Conservation (phyloP, 805 yeast species). For the Myxozyma monticola region DNA sequence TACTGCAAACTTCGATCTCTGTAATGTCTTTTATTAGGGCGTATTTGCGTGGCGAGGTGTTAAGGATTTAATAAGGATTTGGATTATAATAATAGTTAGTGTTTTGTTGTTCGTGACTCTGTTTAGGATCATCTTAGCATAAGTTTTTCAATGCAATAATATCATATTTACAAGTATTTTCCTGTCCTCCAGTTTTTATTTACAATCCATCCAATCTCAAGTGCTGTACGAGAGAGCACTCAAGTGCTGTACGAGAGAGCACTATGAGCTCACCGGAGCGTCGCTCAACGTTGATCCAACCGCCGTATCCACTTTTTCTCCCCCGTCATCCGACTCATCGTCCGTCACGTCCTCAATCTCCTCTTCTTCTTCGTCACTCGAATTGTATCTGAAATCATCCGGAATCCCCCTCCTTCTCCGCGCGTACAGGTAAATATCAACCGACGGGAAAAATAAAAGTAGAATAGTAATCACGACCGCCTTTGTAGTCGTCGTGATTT, state of each 20-base stretch:
- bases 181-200: not conserved
- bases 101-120: not conserved
- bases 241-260: no score
- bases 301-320: not conserved
- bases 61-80: no score
- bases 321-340: not conserved
- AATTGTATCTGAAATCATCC: constrained; percentile 10
- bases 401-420: constrained; percentile 19
- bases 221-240: no score
- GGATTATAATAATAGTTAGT: not conserved
- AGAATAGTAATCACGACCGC: constrained; percentile 7
- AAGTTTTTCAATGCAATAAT: not conserved
- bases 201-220: no score
- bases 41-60: not conserved
- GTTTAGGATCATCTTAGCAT: not conserved
- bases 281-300: not conserved
- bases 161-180: not conserved
- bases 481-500: constrained; percentile 7
- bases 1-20: not conserved
- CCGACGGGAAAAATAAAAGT: constrained; percentile 15
- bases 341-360: constrained; percentile 3
- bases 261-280: no score
- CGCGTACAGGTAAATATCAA: constrained; percentile 14
- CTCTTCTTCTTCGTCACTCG: constrained; percentile 14
- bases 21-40: not conserved